Conservation (phyloP, 768 basidiomycete species). For the Vararia minispora region DNA sequence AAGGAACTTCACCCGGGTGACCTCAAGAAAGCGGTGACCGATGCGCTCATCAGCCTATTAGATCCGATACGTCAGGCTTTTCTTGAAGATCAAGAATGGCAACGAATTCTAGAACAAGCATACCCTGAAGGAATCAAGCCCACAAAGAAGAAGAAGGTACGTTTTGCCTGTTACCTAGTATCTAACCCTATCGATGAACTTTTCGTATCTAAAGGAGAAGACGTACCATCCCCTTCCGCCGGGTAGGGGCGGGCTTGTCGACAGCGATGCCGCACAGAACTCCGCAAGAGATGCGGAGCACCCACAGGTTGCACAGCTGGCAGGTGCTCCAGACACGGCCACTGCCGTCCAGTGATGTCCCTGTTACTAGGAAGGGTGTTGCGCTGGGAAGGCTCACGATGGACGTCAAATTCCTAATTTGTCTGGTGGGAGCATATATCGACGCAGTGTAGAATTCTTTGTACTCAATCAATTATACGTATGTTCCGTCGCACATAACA, state of each 20-base stretch:
- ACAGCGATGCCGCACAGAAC: too few relatives aligned
- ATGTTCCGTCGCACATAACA: too few relatives aligned
- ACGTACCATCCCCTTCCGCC: conserved; percentile 79
- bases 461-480: too few relatives aligned
- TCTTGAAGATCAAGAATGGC: conserved; percentile 70
- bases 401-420: too few relatives aligned
- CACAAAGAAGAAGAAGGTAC: conserved; percentile 58
- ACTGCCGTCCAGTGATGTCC: too few relatives aligned
- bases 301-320: too few relatives aligned
- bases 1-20: conserved; percentile 84
- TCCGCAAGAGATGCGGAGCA: too few relatives aligned
- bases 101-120: conserved; percentile 61
- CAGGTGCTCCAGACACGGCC: too few relatives aligned
- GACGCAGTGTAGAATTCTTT: too few relatives aligned
- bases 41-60: conserved; percentile 63
- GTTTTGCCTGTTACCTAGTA: background rate
- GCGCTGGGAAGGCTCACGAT: too few relatives aligned
- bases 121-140: conserved; percentile 67
- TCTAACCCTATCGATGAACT: background rate
- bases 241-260: conserved; percentile 67
- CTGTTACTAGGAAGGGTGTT: too few relatives aligned
- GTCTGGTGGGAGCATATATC: too few relatives aligned
- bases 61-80: conserved; percentile 76
- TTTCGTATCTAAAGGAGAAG: conserved; percentile 44
- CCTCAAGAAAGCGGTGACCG: conserved; percentile 68